phyloP scores from a whole-genome alignment of 345 rosid species.

The Citrus sp. region DNA sequence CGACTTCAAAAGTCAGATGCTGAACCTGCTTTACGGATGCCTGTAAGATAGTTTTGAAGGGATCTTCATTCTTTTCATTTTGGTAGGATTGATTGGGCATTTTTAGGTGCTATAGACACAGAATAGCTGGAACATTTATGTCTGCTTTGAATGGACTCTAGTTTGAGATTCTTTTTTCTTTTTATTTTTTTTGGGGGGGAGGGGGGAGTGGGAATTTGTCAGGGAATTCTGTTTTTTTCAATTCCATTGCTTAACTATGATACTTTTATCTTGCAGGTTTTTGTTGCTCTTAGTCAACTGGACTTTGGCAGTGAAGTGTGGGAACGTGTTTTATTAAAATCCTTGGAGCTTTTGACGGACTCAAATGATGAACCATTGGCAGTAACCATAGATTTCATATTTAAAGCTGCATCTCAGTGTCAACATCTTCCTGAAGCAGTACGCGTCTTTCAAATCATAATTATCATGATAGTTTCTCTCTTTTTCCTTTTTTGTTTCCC shows the following conservation, averaged over 20 bases:
- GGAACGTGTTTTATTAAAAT: conserved; percentile 72
- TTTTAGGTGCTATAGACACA: neutral
- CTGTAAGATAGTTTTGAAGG: conserved; percentile 59
- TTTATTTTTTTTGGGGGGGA: too few species aligned
- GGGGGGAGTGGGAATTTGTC: neutral
- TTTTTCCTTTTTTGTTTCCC: neutral
- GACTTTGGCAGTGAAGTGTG: conserved; percentile 84
- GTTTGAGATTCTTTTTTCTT: neutral
- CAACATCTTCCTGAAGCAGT: conserved; percentile 93
- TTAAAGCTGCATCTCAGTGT: conserved; percentile 89
- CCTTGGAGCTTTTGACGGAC: conserved; percentile 66
- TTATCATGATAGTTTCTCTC: neutral
- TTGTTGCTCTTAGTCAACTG: conserved; percentile 80
- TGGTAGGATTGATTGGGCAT: neutral
- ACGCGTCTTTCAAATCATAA: conserved; percentile 24
- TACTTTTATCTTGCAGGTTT: conserved; percentile 55
- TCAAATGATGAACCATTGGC: conserved; percentile 74
- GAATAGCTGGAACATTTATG: neutral
- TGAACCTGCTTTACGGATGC: conserved; percentile 68
- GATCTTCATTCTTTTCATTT: conserved; percentile 10
- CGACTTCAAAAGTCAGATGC: conserved; percentile 87
- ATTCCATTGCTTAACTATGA: neutral
- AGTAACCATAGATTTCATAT: conserved; percentile 77
- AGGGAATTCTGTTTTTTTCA: neutral
- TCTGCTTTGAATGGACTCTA: conserved; percentile 9